Evolutionary conservation across 1,139 yeast species (phyloP), one percentile per base, ranked within the genome.

Genomic region (Yamadazyma sp.): DNA sequence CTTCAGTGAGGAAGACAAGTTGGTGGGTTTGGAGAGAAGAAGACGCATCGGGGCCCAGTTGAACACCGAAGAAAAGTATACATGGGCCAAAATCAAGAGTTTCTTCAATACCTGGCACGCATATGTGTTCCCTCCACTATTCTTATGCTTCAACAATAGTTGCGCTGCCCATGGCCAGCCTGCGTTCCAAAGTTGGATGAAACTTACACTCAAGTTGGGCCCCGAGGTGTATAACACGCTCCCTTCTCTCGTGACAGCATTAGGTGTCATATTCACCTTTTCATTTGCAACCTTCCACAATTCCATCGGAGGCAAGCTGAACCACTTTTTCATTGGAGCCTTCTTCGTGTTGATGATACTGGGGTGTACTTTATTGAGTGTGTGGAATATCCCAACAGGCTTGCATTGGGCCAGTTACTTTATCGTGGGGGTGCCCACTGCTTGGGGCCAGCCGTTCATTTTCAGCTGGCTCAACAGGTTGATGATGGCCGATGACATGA

Each of bases 391-490:
- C 28, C 73, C 77, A 3, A 51, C 51, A 14, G 72, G 76, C 1
- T 61, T 72, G 30, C 80, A 78, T 40, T 76, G 78, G 76, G 56
- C 69, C 20, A 54, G 69, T 5, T 77, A 76, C 51, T 76, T 69
- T 44, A 46, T 76, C 15, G 52, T 74, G 11, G 78, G 79, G 2
- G 56, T 67, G 22, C 78, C 83, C 0, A 61, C 77, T 0, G 45
- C 71, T 1, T 66, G 62, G 62, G 70, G 71, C 7, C 73, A 65
- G 45, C 71, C 71, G 2, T 61, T 73, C 49, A 74, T 78, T 11
- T 77, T 72, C 42, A 61, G 80, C 2, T 79, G 83, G 83, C 66
- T 77, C n/a, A 79, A 79, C 48, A 55, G 78, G 28, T 47, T 72
- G 28, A 50, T 77, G 14, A 57, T 61, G 17, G 56, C 61, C 15